A percentile compares a stretch with the other conserved stretches of the same genome.
Evolutionary conservation across 306 rosid genomes (phyloP).

Genomic region (Mimosa bimucronata): DNA sequence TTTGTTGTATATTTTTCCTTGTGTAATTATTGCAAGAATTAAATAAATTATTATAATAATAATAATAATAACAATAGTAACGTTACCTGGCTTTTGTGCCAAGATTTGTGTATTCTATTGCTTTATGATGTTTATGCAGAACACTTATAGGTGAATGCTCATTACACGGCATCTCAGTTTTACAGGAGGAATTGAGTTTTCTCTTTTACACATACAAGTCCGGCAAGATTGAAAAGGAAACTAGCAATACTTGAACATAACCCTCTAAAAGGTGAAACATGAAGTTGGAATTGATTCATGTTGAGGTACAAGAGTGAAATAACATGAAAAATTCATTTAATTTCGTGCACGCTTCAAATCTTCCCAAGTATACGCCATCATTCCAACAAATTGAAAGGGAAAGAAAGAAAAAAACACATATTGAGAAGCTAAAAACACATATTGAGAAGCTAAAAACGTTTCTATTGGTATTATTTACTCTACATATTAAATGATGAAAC

Average conservation of each 20-base stretch:
- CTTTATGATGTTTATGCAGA: not conserved
- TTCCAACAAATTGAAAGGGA: not conserved
- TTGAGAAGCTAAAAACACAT: no score
- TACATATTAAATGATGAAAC: constrained; percentile 29
- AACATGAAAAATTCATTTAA: not conserved
- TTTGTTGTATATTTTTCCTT: not conserved
- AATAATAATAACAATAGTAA: no score
- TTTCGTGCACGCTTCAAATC: not conserved
- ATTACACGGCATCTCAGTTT: not conserved
- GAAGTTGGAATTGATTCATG: not conserved
- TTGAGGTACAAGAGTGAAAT: not conserved
- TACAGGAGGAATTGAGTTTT: not conserved
- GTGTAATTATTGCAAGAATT: not conserved
- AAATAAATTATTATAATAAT: not conserved
- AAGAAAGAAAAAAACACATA: not conserved
- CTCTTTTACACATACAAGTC: not conserved
- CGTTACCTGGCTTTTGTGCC: not conserved
- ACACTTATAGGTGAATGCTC: not conserved
- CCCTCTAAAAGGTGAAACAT: not conserved
- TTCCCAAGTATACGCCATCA: not conserved
- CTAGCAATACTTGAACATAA: not conserved
- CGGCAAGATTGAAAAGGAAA: not conserved
- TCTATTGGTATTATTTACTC: constrained; percentile 43
- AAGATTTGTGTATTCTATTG: not conserved
- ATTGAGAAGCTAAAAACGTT: not conserved